These are phyloP conservation scores for Carex arenaria DNA, from an alignment of 202 grass and related monocot species.

Conservation along the genomic window DNA sequence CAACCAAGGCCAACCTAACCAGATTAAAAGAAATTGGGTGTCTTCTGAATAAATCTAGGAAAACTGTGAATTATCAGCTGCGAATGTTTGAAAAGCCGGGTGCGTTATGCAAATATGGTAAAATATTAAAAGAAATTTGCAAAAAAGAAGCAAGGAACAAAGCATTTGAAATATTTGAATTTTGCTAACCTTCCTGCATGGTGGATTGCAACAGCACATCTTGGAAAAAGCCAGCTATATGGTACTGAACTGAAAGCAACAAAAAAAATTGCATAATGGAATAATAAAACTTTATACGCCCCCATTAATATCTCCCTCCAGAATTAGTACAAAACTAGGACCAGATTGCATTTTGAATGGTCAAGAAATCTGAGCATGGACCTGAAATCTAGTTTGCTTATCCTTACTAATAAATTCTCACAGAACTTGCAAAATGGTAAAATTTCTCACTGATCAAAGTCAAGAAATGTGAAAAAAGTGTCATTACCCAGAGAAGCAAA, in stretches of 20 bases:
- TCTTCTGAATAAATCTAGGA: background rate
- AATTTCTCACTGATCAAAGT: background rate
- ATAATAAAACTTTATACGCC: background rate
- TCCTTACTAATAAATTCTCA: background rate
- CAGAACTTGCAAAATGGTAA: background rate
- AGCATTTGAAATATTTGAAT: background rate
- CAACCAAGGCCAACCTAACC: background rate
- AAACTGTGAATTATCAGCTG: background rate
- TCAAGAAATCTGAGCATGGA: background rate
- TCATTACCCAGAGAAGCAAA: slow-evolving; percentile 81
- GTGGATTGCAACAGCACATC: slow-evolving; percentile 61
- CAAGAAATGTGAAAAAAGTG: background rate
- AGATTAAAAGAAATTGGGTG: background rate
- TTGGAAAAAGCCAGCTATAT: slow-evolving; percentile 83
- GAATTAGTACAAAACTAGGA: background rate
- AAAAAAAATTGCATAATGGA: background rate
- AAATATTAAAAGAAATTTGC: background rate
- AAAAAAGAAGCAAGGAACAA: background rate
- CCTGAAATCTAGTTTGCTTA: background rate
- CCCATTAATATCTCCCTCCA: background rate
- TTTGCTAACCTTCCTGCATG: slow-evolving; percentile 76
- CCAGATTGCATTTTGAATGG: background rate
- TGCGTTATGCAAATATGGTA: background rate
- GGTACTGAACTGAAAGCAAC: slow-evolving; percentile 63
- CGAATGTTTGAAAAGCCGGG: background rate